Conservation (phyloP, 352 stramenopile genomes). For the Globisporangium spiculum region DNA sequence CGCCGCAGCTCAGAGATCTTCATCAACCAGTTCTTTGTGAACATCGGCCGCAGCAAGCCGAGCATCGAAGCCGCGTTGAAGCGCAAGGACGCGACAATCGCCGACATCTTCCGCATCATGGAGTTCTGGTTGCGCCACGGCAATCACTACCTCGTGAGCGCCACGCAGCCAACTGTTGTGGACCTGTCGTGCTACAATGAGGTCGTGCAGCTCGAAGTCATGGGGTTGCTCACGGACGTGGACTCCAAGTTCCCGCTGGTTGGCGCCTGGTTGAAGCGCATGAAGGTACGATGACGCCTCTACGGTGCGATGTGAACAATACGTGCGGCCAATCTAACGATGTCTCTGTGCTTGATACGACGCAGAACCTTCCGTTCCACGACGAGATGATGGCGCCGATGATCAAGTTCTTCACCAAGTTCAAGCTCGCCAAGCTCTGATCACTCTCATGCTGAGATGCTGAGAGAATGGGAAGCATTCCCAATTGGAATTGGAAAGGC, state of each 20-base stretch:
- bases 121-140: slow-evolving; percentile 66
- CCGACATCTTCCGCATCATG: slow-evolving; percentile 56
- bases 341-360: background rate
- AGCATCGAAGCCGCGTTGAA: slow-evolving; percentile 44
- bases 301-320: background rate
- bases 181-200: slow-evolving; percentile 83
- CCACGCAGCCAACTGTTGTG: slow-evolving; percentile 48
- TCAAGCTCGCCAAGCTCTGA: slow-evolving; percentile 57
- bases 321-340: background rate
- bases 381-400: slow-evolving; percentile 66
- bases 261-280: slow-evolving; percentile 62
- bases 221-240: slow-evolving; percentile 46
- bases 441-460: background rate
- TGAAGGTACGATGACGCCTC: slow-evolving; percentile 45
- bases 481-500: background rate
- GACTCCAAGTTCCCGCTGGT: slow-evolving; percentile 51
- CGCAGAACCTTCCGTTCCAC: slow-evolving; percentile 50
- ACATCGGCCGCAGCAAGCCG: slow-evolving; percentile 43
- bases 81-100: slow-evolving; percentile 53
- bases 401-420: slow-evolving; percentile 70
- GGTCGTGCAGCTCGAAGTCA: slow-evolving; percentile 69
- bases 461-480: background rate
- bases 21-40: slow-evolving; percentile 58
- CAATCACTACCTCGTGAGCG: slow-evolving; percentile 61
- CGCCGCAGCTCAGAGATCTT: slow-evolving; percentile 62